phyloP scores from a whole-genome alignment of 2,329 filamentous ascomycete species.

The Beauveria scarabaeidicola region DNA sequence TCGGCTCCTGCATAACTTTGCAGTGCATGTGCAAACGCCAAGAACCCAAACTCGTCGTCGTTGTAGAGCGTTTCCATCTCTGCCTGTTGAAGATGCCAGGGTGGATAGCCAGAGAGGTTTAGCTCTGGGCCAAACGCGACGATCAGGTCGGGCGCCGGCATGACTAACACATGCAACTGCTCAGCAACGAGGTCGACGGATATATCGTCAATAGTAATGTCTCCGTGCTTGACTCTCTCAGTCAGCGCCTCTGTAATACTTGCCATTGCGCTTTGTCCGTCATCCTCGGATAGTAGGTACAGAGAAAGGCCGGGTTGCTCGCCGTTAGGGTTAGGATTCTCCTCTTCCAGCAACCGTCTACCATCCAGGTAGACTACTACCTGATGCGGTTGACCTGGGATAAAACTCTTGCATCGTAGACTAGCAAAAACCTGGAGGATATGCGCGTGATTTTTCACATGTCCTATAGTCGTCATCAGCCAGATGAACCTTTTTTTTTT shows the following conservation, averaged over 20 bases:
- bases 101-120: neutral
- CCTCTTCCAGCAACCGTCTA: neutral
- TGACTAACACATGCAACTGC: neutral
- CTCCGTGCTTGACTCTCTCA: neutral
- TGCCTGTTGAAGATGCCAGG: neutral
- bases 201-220: neutral
- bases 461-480: neutral
- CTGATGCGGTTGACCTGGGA: neutral
- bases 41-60: neutral
- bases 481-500: neutral
- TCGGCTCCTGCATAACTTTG: neutral
- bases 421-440: neutral
- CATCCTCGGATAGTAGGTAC: neutral
- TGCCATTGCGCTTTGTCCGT: neutral
- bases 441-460: neutral
- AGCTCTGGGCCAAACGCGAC: neutral
- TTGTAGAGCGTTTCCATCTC: neutral
- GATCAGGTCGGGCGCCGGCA: neutral
- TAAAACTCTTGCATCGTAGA: neutral
- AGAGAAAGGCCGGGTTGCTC: neutral
- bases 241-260: neutral
- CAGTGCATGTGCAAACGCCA: neutral
- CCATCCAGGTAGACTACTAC: neutral
- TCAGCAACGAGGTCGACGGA: neutral
- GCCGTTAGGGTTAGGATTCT: neutral